phyloP scores from a whole-genome alignment of 495 filamentous ascomycete species.

The Penicillium atrosanguineum region DNA sequence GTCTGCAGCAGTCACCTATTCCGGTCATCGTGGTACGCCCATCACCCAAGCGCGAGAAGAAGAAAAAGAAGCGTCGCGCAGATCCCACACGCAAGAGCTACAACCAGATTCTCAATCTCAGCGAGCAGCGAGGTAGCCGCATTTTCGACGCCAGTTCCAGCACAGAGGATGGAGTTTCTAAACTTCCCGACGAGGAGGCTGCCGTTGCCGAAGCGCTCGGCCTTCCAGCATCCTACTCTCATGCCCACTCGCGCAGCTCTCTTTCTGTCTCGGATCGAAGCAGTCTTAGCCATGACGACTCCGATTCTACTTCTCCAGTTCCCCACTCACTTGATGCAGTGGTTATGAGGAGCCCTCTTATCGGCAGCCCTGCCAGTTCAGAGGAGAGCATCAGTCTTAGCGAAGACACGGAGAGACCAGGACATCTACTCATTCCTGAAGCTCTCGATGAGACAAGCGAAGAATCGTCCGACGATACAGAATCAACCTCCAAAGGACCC shows the following conservation, averaged over 20 bases:
- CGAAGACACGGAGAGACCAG: constrained; percentile 10
- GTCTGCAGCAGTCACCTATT: constrained; percentile 90
- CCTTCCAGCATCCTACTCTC: constrained; percentile 45
- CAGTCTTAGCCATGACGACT: constrained; percentile 36
- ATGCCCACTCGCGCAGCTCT: constrained; percentile 41
- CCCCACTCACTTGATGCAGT: constrained; percentile 30
- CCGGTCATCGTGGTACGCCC: constrained; percentile 97
- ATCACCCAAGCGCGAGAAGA: constrained; percentile 84
- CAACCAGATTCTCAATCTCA: constrained; percentile 69
- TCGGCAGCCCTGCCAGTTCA: constrained; percentile 37
- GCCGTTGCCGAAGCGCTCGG: constrained; percentile 71
- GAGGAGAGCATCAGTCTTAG: constrained; percentile 33
- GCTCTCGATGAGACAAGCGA: not conserved
- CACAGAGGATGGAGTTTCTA: constrained; percentile 36
- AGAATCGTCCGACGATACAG: constrained; percentile 6
- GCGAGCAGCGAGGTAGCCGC: constrained; percentile 50
- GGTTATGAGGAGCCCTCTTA: constrained; percentile 27
- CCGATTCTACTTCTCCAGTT: constrained; percentile 24
- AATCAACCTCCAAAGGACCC: not conserved
- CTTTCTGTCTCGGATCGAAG: constrained; percentile 48
- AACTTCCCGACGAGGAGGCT: constrained; percentile 61
- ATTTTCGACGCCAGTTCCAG: constrained; percentile 53
- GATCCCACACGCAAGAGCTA: constrained; percentile 81
- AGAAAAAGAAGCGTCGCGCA: constrained; percentile 80
- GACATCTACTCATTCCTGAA: constrained; percentile 6